These are phyloP conservation scores for Phytopythium aichiense DNA, from an alignment of 352 stramenopile genomes.

Conservation along the genomic window DNA sequence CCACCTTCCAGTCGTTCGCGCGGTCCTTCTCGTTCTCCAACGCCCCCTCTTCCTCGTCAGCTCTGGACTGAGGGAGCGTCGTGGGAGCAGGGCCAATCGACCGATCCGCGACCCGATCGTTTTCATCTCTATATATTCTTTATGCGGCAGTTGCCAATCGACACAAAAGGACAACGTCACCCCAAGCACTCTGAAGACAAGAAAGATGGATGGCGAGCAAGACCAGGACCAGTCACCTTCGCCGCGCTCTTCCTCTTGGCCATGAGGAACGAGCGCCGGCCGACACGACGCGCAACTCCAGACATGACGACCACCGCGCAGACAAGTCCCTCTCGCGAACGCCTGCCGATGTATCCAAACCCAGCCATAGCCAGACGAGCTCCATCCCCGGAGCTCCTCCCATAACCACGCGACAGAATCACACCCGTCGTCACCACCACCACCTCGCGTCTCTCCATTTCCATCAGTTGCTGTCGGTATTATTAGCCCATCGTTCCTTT, in stretches of 20 bases:
- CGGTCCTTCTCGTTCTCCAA: constrained; percentile 74
- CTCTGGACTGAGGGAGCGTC: not conserved
- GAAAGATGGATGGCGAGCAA: not conserved
- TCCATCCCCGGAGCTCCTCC: not conserved
- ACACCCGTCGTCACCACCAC: not conserved
- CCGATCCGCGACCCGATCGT: not conserved
- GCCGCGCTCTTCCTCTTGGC: not conserved
- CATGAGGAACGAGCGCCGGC: not conserved
- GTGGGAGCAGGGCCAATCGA: not conserved
- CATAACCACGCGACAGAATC: not conserved
- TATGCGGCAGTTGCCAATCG: constrained; percentile 1
- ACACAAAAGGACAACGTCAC: not conserved
- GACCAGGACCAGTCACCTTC: not conserved
- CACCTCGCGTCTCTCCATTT: not conserved
- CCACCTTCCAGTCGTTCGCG: constrained; percentile 71
- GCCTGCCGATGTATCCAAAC: not conserved
- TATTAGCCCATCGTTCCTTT: not conserved
- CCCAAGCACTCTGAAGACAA: not conserved
- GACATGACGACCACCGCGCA: not conserved
- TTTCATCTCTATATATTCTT: constrained; percentile 4
- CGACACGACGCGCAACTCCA: not conserved
- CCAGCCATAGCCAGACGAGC: not conserved
- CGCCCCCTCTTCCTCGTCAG: constrained; percentile 16
- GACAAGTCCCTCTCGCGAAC: not conserved
- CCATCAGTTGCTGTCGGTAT: not conserved